Evolutionary conservation across 345 rosid species (phyloP).

Genomic region (Corymbia maculata): DNA sequence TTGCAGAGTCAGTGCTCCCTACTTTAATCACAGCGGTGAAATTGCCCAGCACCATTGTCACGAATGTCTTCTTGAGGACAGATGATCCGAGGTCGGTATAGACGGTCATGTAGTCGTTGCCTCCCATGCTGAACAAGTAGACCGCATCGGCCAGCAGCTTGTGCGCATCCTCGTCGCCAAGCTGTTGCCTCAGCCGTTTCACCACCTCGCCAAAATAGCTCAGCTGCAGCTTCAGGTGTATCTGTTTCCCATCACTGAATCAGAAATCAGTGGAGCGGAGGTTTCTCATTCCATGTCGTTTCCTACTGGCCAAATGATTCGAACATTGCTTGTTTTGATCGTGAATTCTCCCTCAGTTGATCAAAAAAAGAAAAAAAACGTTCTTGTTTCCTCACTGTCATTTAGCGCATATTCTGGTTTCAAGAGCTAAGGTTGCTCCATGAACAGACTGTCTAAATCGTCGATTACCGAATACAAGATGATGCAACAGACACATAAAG

Average conservation of each 20-base stretch:
- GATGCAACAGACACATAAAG: neutral
- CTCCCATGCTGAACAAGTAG: constrained; percentile 16
- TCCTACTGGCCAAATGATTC: neutral
- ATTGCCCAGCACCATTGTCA: constrained; percentile 5
- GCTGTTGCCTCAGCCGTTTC: constrained; percentile 1
- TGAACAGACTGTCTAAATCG: neutral
- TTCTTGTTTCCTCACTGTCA: neutral
- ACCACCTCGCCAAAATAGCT: constrained; percentile 1
- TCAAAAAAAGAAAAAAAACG: neutral
- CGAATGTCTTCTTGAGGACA: neutral
- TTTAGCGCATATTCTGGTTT: neutral
- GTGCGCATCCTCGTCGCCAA: neutral
- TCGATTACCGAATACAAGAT: neutral
- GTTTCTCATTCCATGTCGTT: neutral
- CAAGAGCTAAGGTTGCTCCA: neutral
- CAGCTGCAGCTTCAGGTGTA: neutral
- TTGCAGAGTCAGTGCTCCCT: neutral
- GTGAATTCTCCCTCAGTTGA: neutral
- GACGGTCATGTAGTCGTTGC: constrained; percentile 8
- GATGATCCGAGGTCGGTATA: neutral
- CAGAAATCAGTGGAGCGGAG: neutral
- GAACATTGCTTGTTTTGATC: neutral
- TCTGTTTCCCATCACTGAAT: neutral
- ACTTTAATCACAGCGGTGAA: neutral
- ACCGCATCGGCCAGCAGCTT: neutral